Conservation (phyloP, 345 rosid species). For the Bretschneidera sinensis region DNA sequence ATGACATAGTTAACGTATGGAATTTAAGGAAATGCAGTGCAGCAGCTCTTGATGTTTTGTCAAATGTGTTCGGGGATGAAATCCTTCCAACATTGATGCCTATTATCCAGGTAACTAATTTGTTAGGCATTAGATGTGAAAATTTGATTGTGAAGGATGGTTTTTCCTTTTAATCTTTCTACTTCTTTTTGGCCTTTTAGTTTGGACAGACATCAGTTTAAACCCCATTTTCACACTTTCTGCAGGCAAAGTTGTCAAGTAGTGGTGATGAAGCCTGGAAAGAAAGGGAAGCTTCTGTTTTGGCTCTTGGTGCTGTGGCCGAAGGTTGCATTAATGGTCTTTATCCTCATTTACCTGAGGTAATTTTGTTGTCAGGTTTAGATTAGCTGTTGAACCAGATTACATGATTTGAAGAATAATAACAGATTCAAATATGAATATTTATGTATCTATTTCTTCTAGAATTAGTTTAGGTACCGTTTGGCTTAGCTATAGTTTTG, state of each 20-base stretch:
- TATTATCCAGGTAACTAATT: slow-evolving; percentile 56
- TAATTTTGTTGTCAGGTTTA: slow-evolving; percentile 25
- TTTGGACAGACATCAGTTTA: background rate
- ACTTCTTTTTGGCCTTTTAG: slow-evolving; percentile 7
- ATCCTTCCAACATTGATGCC: slow-evolving; percentile 94
- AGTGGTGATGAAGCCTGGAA: slow-evolving; percentile 88
- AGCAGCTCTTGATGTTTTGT: slow-evolving; percentile 84
- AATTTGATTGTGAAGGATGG: background rate
- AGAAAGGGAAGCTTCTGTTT: slow-evolving; percentile 96
- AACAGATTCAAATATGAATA: background rate
- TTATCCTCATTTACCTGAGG: slow-evolving; percentile 82
- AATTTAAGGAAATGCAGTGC: slow-evolving; percentile 98
- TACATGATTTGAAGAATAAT: background rate
- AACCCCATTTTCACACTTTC: background rate
- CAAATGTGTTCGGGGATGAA: slow-evolving; percentile 91
- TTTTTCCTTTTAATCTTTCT: too few relatives aligned
- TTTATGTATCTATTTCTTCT: too few relatives aligned
- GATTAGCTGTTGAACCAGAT: background rate
- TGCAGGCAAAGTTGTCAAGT: slow-evolving; percentile 68
- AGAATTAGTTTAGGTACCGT: background rate
- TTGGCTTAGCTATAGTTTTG: too few relatives aligned
- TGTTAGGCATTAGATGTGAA: slow-evolving; percentile 3
- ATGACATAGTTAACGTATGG: slow-evolving; percentile 83
- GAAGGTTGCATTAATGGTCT: slow-evolving; percentile 99
- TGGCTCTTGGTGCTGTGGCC: slow-evolving; percentile 91